Evolutionary conservation across 106 monocot species (phyloP), one percentile per base, ranked within the genome.

Genomic region (Gastrodia elata): DNA sequence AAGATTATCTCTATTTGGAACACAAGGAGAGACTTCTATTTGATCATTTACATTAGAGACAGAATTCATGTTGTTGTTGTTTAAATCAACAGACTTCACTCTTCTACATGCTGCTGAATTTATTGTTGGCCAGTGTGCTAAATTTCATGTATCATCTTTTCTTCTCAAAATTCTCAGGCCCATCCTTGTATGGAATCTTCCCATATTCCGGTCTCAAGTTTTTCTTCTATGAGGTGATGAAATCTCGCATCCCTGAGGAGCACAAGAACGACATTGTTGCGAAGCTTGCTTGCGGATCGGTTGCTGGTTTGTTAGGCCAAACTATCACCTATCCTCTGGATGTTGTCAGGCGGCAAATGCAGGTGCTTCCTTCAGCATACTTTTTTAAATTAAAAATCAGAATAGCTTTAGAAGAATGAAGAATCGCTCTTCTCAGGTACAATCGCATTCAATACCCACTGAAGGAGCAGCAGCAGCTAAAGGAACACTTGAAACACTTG

Each of bases 321-420:
- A 97, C 93, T 36, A 76, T 97, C 20, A 97, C 97, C 35, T 97
- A 97, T 73, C 97, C 97, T 14, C 88, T 97, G 37, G 97, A 97
- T 85, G 97, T 97, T 40, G 90, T 97, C 24, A 86, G 97, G 75
- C 78, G 92, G 34, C 97, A 97, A 80, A 97, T 97, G 97, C 97
- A 97, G 90, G 97, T 92, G 84, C 22, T 44, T 43, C 0, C 33
- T 30, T 27, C 64, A 58, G 26, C 26, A 30, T 0, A 27, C 32
- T 61, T 61, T 5, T n/a, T 52, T 22, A 61, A 32, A 13, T 28
- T 58, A 27, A n/a, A 61, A 61, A 61, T 33, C 14, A 52, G 52
- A 52, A 7, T 22, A 52, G 52, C 52, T 52, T 14, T n/a, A 34
- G 36, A 6, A 80, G 64, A 39, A 30, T 58, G 56, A 8, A 22